Evolutionary conservation across 73 alveolate species (phyloP), one percentile per base, ranked within the genome.

Genomic region (Durusdinium trenchii): DNA sequence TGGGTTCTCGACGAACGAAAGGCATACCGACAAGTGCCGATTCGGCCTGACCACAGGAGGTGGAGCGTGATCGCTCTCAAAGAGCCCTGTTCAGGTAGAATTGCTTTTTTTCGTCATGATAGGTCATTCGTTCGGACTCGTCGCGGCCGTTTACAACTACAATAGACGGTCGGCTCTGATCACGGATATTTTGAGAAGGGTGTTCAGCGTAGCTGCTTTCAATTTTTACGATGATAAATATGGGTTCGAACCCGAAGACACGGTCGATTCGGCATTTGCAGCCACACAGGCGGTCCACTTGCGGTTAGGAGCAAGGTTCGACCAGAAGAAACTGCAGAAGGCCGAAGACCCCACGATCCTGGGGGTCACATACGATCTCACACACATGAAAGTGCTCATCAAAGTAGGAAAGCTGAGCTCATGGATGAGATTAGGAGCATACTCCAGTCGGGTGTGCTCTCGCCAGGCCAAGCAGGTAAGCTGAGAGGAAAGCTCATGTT

Each of bases 1-100:
- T 75, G 86, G 86, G 54, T 75, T 14, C 54, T 75, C 32, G 86
- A 75, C 30, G 86, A n/a, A n/a, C n/a, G n/a, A n/a, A n/a, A n/a
- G n/a, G n/a, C n/a, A n/a, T n/a, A n/a, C n/a, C n/a, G n/a, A n/a
- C n/a, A n/a, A n/a, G n/a, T n/a, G n/a, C n/a, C n/a, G n/a, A n/a
- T n/a, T n/a, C n/a, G n/a, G n/a, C 86, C 86, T 14, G 86, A 32
- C 35, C 86, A 75, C 30, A 50, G 52, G 12, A 9, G 30, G 14
- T 75, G 9, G 16, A 75, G 54, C 52, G 50, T 75, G 57, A 40
- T 75, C 54, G 86, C 52, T 4, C n/a, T 75, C 57, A 75, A 38
- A 35, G 50, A 42, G 10, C 86, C 86, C 12, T 7, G 57, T 23
- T 36, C 57, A 4, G 86, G 32, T 5, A 10, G n/a, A 35, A n/a